Evolutionary conservation across 495 filamentous ascomycete genomes (phyloP), one percentile per base, ranked within the genome.

Genomic region (Xylaria scruposa): DNA sequence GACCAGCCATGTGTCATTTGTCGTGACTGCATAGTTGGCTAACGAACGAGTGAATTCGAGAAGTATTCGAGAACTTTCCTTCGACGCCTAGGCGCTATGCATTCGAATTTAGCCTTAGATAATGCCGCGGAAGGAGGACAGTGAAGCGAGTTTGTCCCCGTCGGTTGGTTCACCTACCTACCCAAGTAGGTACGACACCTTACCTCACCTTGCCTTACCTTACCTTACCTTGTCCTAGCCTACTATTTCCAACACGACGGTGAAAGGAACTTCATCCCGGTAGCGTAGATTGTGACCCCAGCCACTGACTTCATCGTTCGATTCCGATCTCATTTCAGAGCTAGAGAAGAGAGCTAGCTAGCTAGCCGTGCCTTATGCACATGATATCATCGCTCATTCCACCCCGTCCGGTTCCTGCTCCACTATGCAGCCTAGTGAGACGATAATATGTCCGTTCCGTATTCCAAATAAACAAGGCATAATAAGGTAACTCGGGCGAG

Each of bases 331-430:
- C n/a, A n/a, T 60, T 12, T 36, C 19, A 13, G 15, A 38, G 58
- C 58, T 60, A 17, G 21, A 26, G 19, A 1, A 31, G 5, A 21
- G 5, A 21, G 36, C 17, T 33, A 21, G 3, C 29, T 31, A 26
- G 19, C 12, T 10, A 19, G n/a, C 51, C 51, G 24, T 29, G 51
- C 15, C 59, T 9, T 42, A 44, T 17, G 60, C 38, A 46, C n/a
- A 63, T 63, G 60, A 63, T 46, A 63, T 61, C 58, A 61, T 40
- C 31, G 6, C 33, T 24, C 36, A 44, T 44, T 31, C 33, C 38
- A 44, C 36, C 59, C 38, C 8, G 12, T 56, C 29, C 29, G 15
- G 0, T 33, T 13, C 7, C 4, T 19, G 6, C 31, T 54, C 51
- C 53, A 56, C 3, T 12, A 10, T 42, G 7, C 12, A 10, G 9